A percentile compares a stretch with the other conserved stretches of the same genome.
phyloP scores from a whole-genome alignment of 2,329 filamentous ascomycete species.

The Aspergillus viridinutans region DNA sequence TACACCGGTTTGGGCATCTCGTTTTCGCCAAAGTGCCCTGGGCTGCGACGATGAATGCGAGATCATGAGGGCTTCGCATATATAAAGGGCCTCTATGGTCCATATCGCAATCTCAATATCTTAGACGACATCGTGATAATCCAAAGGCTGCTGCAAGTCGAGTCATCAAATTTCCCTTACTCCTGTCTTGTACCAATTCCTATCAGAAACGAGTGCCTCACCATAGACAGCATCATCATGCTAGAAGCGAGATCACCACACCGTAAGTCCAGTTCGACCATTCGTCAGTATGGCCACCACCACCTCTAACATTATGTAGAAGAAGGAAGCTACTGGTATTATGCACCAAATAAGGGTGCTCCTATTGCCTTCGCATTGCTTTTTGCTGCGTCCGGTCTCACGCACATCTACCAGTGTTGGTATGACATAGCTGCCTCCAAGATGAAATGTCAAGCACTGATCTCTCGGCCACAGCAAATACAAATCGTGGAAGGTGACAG shows the following conservation, averaged over 20 bases:
- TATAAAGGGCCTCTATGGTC: background rate
- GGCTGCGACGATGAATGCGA: background rate
- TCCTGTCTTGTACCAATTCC: background rate
- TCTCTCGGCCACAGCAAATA: constrained; percentile 26
- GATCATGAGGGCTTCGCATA: background rate
- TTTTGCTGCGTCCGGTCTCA: constrained; percentile 34
- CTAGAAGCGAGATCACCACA: constrained; percentile 23
- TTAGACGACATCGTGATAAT: background rate
- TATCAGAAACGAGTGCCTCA: background rate
- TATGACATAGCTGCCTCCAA: constrained; percentile 9
- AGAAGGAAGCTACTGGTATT: constrained; percentile 37
- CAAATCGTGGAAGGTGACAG: constrained; percentile 40
- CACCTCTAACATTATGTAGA: constrained; percentile 18
- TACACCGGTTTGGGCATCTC: constrained; percentile 13
- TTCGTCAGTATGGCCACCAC: background rate
- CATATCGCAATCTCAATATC: background rate
- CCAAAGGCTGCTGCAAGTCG: background rate
- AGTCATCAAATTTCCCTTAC: background rate
- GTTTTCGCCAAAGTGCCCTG: constrained; percentile 18
- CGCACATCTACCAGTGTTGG: constrained; percentile 39
- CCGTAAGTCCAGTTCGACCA: constrained; percentile 15
- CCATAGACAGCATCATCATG: constrained; percentile 4
- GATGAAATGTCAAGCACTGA: constrained; percentile 3
- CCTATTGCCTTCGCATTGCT: constrained; percentile 40
- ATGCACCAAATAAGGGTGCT: constrained; percentile 40